Percentiles rank a stretch among this genome's conserved stretches.
Evolutionary conservation across 352 stramenopile genomes (phyloP).

Genomic region (Globisporangium viniferum): DNA sequence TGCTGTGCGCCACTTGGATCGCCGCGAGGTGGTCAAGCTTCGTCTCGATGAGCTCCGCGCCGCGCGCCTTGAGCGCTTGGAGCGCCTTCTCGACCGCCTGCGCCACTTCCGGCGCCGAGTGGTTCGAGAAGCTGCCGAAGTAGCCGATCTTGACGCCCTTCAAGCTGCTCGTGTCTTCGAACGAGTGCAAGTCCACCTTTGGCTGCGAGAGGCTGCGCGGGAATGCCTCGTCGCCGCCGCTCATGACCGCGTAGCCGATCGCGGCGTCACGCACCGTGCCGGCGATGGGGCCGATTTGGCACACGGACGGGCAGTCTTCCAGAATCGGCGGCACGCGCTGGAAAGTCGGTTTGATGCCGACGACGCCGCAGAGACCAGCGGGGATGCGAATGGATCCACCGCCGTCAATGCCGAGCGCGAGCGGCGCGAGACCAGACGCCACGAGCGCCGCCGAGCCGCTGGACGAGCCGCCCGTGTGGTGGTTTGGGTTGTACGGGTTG

Average conservation of each 20-base stretch:
- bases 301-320: conserved; percentile 55
- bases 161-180: conserved; percentile 57
- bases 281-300: conserved; percentile 80
- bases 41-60: conserved; percentile 74
- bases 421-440: conserved; percentile 79
- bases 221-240: conserved; percentile 44
- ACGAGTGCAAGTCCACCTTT: conserved; percentile 42
- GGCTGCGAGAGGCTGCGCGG: conserved; percentile 50
- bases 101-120: conserved; percentile 61
- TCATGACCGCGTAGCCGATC: conserved; percentile 84
- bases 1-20: conserved; percentile 76
- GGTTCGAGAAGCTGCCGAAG: conserved; percentile 71
- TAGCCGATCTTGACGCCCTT: conserved; percentile 73
- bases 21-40: conserved; percentile 70
- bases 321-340: conserved; percentile 62
- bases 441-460: conserved; percentile 88
- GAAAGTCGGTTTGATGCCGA: conserved; percentile 89
- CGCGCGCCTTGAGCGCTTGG: conserved; percentile 41
- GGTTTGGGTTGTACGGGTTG: conserved; percentile 84
- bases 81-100: conserved; percentile 43
- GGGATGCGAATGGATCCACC: conserved; percentile 91
- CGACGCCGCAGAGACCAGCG: conserved; percentile 81
- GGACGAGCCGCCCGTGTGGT: conserved; percentile 90
- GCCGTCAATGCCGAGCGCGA: conserved; percentile 86
- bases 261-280: conserved; percentile 73